These are phyloP conservation scores for Coemansia interrupta DNA, from an alignment of 192 early-diverging fungal genomes.

Conservation along the genomic window DNA sequence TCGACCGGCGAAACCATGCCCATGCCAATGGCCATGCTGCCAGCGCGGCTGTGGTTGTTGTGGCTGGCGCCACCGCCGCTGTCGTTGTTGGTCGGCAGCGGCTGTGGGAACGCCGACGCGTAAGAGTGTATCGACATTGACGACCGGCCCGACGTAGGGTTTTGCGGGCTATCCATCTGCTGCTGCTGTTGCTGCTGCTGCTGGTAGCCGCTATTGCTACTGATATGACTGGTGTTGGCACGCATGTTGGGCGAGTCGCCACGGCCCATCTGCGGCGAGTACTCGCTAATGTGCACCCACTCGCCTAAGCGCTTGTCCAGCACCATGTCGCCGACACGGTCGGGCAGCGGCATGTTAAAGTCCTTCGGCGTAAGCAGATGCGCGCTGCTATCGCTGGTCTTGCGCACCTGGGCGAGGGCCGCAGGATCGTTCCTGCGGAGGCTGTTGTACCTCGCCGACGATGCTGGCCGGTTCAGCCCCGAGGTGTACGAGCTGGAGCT, in stretches of 20 bases:
- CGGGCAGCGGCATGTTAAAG: conserved; percentile 29
- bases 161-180: conserved; percentile 8
- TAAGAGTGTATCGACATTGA: conserved; percentile 39
- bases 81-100: conserved; percentile 21
- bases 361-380: conserved; percentile 37
- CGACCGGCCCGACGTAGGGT: conserved; percentile 26
- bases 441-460: conserved; percentile 22
- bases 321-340: conserved; percentile 48
- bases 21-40: conserved; percentile 23
- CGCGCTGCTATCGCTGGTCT: conserved; percentile 43
- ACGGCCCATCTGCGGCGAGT: conserved; percentile 7
- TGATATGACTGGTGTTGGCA: not conserved
- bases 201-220: not conserved
- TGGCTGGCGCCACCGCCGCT: not conserved
- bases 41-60: not conserved
- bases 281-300: conserved; percentile 46
- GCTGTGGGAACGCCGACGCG: conserved; percentile 38
- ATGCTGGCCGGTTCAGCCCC: conserved; percentile 12
- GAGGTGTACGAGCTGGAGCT: conserved; percentile 5
- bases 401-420: conserved; percentile 28
- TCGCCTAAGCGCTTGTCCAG: conserved; percentile 36
- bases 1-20: conserved; percentile 41
- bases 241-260: conserved; percentile 1
- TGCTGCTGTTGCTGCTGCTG: conserved; percentile 2
- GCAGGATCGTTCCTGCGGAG: conserved; percentile 21